Percentiles rank a stretch among this genome's conserved stretches.
These are phyloP conservation scores for Pochonia chlamydosporia DNA, from an alignment of 2,329 filamentous ascomycete species.

Conservation along the genomic window DNA sequence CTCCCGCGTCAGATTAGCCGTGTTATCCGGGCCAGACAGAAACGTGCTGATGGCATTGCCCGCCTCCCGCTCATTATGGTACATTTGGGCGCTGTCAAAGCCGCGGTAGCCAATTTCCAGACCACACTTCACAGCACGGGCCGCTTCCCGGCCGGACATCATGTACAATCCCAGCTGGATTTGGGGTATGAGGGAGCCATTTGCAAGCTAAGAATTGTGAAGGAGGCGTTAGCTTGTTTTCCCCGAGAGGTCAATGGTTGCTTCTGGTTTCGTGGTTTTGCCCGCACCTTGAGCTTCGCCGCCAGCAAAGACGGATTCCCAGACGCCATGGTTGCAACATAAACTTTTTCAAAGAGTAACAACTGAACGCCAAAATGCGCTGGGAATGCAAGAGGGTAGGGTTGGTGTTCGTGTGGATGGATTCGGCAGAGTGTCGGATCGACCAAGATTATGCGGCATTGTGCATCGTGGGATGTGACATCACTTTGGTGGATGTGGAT, in stretches of 20 bases:
- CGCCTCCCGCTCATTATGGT: constrained; percentile 64
- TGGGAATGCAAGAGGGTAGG: too few relatives aligned
- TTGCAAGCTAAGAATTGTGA: constrained; percentile 44
- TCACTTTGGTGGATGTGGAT: too few relatives aligned
- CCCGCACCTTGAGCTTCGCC: neutral
- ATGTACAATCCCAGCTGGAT: constrained; percentile 72
- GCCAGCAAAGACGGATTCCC: neutral
- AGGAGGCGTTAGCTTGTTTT: too few relatives aligned
- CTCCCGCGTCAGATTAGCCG: constrained; percentile 49
- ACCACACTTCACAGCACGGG: constrained; percentile 50
- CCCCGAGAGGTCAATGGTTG: too few relatives aligned
- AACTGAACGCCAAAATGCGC: too few relatives aligned
- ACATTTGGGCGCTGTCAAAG: constrained; percentile 50
- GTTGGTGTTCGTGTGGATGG: too few relatives aligned
- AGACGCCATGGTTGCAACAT: too few relatives aligned
- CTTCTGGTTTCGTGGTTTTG: too few relatives aligned
- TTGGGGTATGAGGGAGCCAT: constrained; percentile 61
- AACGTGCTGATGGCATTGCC: constrained; percentile 59
- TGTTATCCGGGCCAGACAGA: constrained; percentile 42
- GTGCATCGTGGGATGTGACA: too few relatives aligned
- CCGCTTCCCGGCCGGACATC: constrained; percentile 57
- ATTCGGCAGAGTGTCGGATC: too few relatives aligned
- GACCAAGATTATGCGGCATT: too few relatives aligned
- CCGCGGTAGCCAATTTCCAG: constrained; percentile 47
- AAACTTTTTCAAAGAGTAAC: too few relatives aligned